Evolutionary conservation across 2,329 filamentous ascomycete genomes (phyloP).

Genomic region (Stagonosporopsis cucurbitacearum): DNA sequence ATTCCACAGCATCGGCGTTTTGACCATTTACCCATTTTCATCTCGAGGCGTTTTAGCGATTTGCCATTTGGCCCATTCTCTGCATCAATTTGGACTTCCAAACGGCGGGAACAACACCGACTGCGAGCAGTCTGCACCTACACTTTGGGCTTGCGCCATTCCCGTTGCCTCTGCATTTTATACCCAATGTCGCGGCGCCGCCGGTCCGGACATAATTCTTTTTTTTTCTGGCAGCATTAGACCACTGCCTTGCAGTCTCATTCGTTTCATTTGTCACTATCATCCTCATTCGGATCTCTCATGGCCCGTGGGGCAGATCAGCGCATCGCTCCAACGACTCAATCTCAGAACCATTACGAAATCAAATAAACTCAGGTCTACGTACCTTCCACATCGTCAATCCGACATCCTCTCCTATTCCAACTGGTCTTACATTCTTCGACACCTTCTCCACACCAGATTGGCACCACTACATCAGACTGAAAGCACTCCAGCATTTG

Average conservation of each 20-base stretch:
- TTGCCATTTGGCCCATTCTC: conserved; percentile 34
- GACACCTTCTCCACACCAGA: conserved; percentile 29
- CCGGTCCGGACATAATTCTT: conserved; percentile 20
- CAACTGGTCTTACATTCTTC: conserved; percentile 25
- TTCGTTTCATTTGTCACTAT: conserved; percentile 47
- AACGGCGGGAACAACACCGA: conserved; percentile 29
- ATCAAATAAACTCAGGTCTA: conserved; percentile 40
- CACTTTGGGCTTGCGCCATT: conserved; percentile 27
- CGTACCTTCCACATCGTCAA: conserved; percentile 35
- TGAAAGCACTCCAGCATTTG: conserved; percentile 11
- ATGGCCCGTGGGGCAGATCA: conserved; percentile 41
- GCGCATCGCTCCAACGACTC: conserved; percentile 24
- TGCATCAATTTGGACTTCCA: conserved; percentile 35
- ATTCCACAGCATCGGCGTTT: conserved; percentile 45
- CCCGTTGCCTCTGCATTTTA: conserved; percentile 43
- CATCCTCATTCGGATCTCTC: conserved; percentile 42
- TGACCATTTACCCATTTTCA: conserved; percentile 33
- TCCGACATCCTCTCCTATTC: conserved; percentile 30
- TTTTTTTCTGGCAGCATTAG: conserved; percentile 35
- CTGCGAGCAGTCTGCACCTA: conserved; percentile 28
- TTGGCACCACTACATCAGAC: conserved; percentile 17
- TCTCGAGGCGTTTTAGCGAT: conserved; percentile 47
- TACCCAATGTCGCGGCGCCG: conserved; percentile 30
- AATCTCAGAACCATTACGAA: conserved; percentile 46
- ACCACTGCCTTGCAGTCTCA: conserved; percentile 39